Percentiles rank a stretch among this genome's conserved stretches.
Evolutionary conservation across 192 early-diverging fungal species (phyloP).

Genomic region (Backusella mclennaniae): DNA sequence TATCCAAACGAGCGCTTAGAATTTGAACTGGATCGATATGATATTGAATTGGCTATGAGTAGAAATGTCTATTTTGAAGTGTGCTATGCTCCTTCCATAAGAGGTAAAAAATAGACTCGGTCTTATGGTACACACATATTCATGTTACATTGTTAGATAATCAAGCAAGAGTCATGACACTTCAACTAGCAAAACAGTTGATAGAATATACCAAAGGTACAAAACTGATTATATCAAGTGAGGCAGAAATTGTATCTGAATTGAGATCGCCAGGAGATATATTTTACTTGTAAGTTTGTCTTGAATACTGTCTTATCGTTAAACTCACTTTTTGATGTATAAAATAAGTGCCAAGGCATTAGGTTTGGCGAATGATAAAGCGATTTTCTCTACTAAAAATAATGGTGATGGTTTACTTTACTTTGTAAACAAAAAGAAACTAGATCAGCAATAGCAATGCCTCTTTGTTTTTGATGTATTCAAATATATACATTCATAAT

Average conservation of each 20-base stretch:
- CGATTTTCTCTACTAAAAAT: neutral
- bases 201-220: neutral
- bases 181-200: constrained; percentile 9
- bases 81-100: constrained; percentile 10
- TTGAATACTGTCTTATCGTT: neutral
- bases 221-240: constrained; percentile 6
- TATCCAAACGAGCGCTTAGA: neutral
- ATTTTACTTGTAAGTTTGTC: constrained; percentile 13
- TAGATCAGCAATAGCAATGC: neutral
- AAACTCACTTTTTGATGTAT: neutral
- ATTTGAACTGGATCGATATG: neutral
- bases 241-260: constrained; percentile 13
- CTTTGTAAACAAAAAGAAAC: neutral
- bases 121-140: no score
- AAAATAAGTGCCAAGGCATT: constrained; percentile 7
- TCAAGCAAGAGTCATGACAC: neutral
- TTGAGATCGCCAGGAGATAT: neutral
- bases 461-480: neutral
- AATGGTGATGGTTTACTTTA: constrained; percentile 1
- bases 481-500: neutral
- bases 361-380: constrained; percentile 8
- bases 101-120: neutral
- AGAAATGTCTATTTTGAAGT: constrained; percentile 9
- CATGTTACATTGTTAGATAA: neutral
- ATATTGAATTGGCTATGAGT: neutral